Evolutionary conservation across 2,329 filamentous ascomycete genomes (phyloP).

Genomic region (Aspergillus persii): DNA sequence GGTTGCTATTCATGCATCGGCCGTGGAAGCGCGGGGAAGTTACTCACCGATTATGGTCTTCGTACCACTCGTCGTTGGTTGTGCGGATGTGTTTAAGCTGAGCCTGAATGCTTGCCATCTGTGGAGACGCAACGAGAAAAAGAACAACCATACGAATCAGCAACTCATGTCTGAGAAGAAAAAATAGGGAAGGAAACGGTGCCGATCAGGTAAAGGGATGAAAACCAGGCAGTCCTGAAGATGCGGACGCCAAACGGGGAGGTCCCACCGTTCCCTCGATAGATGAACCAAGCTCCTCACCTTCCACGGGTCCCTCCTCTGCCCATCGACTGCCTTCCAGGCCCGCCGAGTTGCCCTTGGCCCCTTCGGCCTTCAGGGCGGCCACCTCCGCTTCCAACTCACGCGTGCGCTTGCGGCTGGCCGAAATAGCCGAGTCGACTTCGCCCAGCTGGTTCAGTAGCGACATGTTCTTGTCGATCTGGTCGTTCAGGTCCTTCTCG

Average conservation of each 20-base stretch:
- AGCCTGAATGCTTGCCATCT: slow-evolving; percentile 50
- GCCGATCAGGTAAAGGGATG: slow-evolving; percentile 30
- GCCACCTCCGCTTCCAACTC: slow-evolving; percentile 40
- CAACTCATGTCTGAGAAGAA: slow-evolving; percentile 3
- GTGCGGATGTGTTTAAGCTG: slow-evolving; percentile 47
- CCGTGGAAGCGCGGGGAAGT: background rate
- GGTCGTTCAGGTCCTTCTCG: slow-evolving; percentile 38
- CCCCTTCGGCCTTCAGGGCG: slow-evolving; percentile 34
- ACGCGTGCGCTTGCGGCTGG: slow-evolving; percentile 36
- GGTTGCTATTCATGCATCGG: background rate
- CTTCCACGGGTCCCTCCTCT: slow-evolving; percentile 38
- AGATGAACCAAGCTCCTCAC: slow-evolving; percentile 48
- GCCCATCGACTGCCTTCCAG: slow-evolving; percentile 45
- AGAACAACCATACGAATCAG: slow-evolving; percentile 11
- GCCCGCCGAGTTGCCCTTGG: slow-evolving; percentile 30
- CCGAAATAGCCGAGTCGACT: slow-evolving; percentile 35
- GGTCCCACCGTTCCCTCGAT: slow-evolving; percentile 49
- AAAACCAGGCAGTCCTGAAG: slow-evolving; percentile 27
- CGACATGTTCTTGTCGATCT: slow-evolving; percentile 43
- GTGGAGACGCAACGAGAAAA: slow-evolving; percentile 15
- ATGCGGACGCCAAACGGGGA: slow-evolving; percentile 38
- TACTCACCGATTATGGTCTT: slow-evolving; percentile 43
- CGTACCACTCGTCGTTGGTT: slow-evolving; percentile 45
- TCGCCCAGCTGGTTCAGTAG: slow-evolving; percentile 40
- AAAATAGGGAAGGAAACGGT: slow-evolving; percentile 19